Percentiles rank a stretch among this genome's conserved stretches.
These are phyloP conservation scores for Cystofilobasidium capitatum DNA, from an alignment of 768 basidiomycete species.

Conservation along the genomic window DNA sequence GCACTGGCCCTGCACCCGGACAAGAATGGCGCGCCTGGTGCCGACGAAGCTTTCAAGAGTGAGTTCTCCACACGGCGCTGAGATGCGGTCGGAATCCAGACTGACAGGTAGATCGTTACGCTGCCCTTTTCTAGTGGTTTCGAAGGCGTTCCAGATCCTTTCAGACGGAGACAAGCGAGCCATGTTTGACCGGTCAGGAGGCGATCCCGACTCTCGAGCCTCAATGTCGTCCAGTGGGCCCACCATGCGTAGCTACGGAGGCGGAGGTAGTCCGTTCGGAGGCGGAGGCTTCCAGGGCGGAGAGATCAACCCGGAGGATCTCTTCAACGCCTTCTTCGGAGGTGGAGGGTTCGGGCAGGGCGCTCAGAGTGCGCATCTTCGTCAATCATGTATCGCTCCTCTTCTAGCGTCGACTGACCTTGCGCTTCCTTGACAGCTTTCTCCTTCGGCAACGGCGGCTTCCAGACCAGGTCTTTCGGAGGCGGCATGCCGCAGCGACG, in stretches of 20 bases:
- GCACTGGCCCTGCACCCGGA: slow-evolving; percentile 54
- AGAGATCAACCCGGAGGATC: slow-evolving; percentile 86
- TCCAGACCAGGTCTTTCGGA: slow-evolving; percentile 50
- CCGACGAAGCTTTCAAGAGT: slow-evolving; percentile 98
- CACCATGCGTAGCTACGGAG: slow-evolving; percentile 27
- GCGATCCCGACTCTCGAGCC: slow-evolving; percentile 75
- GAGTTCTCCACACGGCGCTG: no score
- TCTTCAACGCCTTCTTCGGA: slow-evolving; percentile 99
- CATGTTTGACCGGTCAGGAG: slow-evolving; percentile 68
- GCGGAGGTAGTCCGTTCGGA: slow-evolving; percentile 39
- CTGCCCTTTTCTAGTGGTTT: slow-evolving; percentile 60
- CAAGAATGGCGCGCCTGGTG: slow-evolving; percentile 75
- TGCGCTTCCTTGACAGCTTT: slow-evolving; percentile 49
- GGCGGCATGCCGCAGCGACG: slow-evolving; percentile 39
- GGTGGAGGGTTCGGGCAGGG: slow-evolving; percentile 39
- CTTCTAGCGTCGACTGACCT: not conserved
- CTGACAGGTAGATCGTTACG: no score
- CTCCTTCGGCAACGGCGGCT: slow-evolving; percentile 69
- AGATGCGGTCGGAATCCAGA: no score
- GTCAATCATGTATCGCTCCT: not conserved
- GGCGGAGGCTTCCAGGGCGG: slow-evolving; percentile 61
- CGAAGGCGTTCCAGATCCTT: slow-evolving; percentile 90
- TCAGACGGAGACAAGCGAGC: slow-evolving; percentile 88
- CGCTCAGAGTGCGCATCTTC: slow-evolving; percentile 6
- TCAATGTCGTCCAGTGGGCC: slow-evolving; percentile 32